These are phyloP conservation scores for Diaporthe helianthi DNA, from an alignment of 2,329 filamentous ascomycete genomes.

Conservation along the genomic window DNA sequence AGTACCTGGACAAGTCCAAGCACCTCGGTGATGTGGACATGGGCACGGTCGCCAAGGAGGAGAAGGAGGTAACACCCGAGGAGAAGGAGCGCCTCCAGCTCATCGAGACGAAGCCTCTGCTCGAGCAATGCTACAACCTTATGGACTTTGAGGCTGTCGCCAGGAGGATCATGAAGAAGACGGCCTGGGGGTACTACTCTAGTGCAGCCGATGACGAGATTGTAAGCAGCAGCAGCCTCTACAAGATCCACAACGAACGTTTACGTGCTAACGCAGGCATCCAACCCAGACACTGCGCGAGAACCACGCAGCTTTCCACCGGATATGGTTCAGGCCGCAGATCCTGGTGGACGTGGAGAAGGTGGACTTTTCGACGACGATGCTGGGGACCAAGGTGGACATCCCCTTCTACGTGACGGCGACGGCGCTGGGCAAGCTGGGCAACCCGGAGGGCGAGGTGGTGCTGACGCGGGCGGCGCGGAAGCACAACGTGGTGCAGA, in stretches of 20 bases:
- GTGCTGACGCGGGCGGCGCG: constrained; percentile 83
- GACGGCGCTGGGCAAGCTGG: constrained; percentile 93
- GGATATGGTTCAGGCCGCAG: constrained; percentile 93
- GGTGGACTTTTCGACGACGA: constrained; percentile 86
- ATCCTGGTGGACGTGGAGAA: constrained; percentile 89
- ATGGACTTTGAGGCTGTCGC: constrained; percentile 97
- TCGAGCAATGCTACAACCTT: constrained; percentile 91
- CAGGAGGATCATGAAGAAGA: constrained; percentile 89
- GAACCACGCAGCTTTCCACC: constrained; percentile 95
- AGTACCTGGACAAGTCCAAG: constrained; percentile 84
- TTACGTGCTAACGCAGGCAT: not conserved
- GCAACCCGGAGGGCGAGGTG: constrained; percentile 92
- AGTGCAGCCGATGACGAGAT: constrained; percentile 91
- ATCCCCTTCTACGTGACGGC: constrained; percentile 97
- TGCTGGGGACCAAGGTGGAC: constrained; percentile 85
- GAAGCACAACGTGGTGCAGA: constrained; percentile 92
- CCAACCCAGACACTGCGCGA: constrained; percentile 83
- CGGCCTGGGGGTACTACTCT: constrained; percentile 97
- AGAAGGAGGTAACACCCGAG: constrained; percentile 68
- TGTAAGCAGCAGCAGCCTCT: constrained; percentile 52
- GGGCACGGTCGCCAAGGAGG: constrained; percentile 71
- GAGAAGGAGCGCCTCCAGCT: constrained; percentile 73
- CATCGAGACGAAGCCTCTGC: constrained; percentile 75
- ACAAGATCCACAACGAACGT: too few relatives aligned
- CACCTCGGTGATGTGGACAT: constrained; percentile 92